Evolutionary conservation across 495 filamentous ascomycete genomes (phyloP).

Genomic region (Annulohypoxylon nitens): DNA sequence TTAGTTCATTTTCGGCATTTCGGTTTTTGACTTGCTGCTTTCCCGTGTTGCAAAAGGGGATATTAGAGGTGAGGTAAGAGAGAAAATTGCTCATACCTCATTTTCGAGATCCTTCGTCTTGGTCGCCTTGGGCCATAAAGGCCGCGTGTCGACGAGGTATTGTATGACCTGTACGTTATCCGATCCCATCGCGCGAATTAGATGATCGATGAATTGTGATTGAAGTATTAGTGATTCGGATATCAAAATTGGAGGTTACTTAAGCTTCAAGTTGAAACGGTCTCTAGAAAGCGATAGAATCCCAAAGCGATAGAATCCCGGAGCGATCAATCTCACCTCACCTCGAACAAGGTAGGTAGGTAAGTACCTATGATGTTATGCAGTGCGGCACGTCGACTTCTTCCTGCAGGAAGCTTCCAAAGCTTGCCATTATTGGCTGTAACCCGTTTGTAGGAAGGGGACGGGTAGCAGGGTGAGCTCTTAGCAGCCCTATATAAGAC

Average conservation of each 20-base stretch:
- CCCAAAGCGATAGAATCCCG: conserved; percentile 27
- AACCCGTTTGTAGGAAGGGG: conserved; percentile 14
- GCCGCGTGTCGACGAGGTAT: conserved; percentile 63
- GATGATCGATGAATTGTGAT: background rate
- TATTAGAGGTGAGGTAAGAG: background rate
- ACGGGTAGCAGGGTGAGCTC: conserved; percentile 12
- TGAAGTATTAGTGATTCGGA: background rate
- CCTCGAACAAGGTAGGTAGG: conserved; percentile 8
- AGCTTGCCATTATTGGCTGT: conserved; percentile 28
- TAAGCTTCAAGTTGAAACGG: background rate
- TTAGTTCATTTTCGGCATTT: conserved; percentile 1
- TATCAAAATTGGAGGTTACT: background rate
- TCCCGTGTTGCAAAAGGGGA: background rate
- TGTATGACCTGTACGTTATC: conserved; percentile 52
- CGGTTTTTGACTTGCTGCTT: background rate
- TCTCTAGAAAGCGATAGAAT: conserved; percentile 19
- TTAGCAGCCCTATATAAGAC: conserved; percentile 6
- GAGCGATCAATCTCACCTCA: conserved; percentile 33
- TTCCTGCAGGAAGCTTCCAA: conserved; percentile 15
- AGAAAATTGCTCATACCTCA: conserved; percentile 51
- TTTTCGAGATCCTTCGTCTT: conserved; percentile 56
- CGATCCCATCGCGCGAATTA: conserved; percentile 41
- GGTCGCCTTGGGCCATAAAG: conserved; percentile 58
- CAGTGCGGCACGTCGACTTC: conserved; percentile 29
- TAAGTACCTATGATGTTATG: conserved; percentile 6